A percentile compares a stretch with the other conserved stretches of the same genome.
phyloP scores from a whole-genome alignment of 2,329 filamentous ascomycete genomes.

The Dothidotthia symphoricarpi region DNA sequence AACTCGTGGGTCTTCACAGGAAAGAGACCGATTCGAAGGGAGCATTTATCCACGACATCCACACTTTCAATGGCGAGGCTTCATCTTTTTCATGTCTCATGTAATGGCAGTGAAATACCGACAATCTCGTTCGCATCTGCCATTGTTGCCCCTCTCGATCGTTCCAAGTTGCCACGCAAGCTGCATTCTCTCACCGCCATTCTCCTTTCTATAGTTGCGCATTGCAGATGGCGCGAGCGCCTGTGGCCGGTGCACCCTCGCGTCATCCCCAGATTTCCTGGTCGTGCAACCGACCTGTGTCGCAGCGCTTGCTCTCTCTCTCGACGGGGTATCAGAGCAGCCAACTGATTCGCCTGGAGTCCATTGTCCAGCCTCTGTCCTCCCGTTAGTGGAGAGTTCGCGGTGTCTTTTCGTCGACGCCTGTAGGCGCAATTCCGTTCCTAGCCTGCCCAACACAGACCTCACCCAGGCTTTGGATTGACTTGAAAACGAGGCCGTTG shows the following conservation, averaged over 20 bases:
- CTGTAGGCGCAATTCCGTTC: slow-evolving; percentile 2
- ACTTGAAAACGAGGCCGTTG: slow-evolving; percentile 30
- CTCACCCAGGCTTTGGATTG: slow-evolving; percentile 30
- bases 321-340: background rate
- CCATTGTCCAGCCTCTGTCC: background rate
- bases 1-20: too few species aligned
- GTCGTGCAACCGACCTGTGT: slow-evolving; percentile 16
- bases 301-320: slow-evolving; percentile 6
- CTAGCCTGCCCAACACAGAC: slow-evolving; percentile 19
- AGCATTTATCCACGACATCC: slow-evolving; percentile 6
- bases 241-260: slow-evolving; percentile 25
- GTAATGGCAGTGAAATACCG: background rate
- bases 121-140: background rate
- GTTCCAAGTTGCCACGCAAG: background rate
- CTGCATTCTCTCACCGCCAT: slow-evolving; percentile 20
- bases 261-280: slow-evolving; percentile 25
- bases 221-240: slow-evolving; percentile 25
- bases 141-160: background rate
- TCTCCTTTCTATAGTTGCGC: slow-evolving; percentile 10
- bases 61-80: background rate
- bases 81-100: background rate
- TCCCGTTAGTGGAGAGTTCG: too few species aligned
- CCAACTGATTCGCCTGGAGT: background rate
- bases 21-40: slow-evolving; percentile 33
- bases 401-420: too few species aligned